These are phyloP conservation scores for Aegilops sharonensis DNA, from an alignment of 176 grass and related monocot genomes.

Conservation along the genomic window DNA sequence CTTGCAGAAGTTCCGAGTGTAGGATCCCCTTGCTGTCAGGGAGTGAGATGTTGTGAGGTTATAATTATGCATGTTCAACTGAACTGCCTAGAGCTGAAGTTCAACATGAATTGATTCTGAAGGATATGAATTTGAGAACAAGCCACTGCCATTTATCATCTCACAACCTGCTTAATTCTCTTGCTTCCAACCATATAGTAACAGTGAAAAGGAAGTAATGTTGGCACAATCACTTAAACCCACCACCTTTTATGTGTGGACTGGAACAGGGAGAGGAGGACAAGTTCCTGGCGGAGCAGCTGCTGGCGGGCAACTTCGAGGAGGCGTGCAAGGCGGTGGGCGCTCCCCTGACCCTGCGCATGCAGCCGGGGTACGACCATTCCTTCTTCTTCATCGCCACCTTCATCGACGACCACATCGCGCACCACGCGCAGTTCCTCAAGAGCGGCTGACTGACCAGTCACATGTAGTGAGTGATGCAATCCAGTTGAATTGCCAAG, in stretches of 20 bases:
- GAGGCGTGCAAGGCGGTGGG: slow-evolving; percentile 68
- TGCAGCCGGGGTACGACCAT: slow-evolving; percentile 92
- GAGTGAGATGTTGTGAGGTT: neutral
- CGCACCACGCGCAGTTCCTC: slow-evolving; percentile 76
- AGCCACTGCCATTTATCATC: neutral
- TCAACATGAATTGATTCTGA: neutral
- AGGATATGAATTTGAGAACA: slow-evolving; percentile 14
- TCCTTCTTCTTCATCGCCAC: slow-evolving; percentile 89
- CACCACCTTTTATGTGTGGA: neutral
- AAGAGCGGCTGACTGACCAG: slow-evolving; percentile 23
- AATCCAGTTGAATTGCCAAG: neutral
- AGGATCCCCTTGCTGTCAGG: neutral
- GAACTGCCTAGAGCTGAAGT: neutral
- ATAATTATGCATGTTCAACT: neutral
- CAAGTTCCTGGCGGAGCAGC: slow-evolving; percentile 77
- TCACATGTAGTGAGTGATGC: neutral
- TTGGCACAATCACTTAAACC: too few relatives aligned
- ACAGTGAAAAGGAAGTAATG: too few relatives aligned
- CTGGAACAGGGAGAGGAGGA: slow-evolving; percentile 68
- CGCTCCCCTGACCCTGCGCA: slow-evolving; percentile 55
- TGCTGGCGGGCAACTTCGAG: slow-evolving; percentile 73
- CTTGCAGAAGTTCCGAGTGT: neutral
- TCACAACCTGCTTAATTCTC: neutral
- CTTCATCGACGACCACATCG: slow-evolving; percentile 86
- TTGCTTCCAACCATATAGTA: too few relatives aligned